Evolutionary conservation across 495 filamentous ascomycete species (phyloP).

Genomic region (Oidiodendron maius): DNA sequence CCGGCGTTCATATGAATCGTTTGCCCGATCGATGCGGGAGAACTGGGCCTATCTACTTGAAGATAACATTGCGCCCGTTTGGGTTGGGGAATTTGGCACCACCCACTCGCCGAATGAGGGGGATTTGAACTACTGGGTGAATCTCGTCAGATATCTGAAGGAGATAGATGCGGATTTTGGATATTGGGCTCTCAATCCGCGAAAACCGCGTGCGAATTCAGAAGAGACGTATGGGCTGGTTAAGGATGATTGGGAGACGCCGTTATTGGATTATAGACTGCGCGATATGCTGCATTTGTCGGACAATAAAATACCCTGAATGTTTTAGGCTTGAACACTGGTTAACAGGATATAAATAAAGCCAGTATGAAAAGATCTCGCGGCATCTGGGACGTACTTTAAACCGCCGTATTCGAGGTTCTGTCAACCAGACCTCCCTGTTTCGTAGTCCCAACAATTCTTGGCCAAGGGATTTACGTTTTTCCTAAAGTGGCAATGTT

Average conservation of each 20-base stretch:
- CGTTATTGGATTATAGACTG: slow-evolving; percentile 50
- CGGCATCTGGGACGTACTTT: too few species aligned
- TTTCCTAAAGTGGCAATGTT: too few species aligned
- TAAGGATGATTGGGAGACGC: slow-evolving; percentile 50
- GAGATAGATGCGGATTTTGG: slow-evolving; percentile 52
- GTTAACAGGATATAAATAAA: too few species aligned
- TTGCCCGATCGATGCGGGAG: slow-evolving; percentile 48
- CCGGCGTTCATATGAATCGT: slow-evolving; percentile 46
- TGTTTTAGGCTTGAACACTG: too few species aligned
- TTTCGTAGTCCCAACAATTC: too few species aligned
- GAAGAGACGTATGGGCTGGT: slow-evolving; percentile 50
- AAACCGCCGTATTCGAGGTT: too few species aligned
- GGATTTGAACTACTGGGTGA: slow-evolving; percentile 53
- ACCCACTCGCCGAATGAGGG: slow-evolving; percentile 39
- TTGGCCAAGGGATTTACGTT: too few species aligned
- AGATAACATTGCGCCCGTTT: slow-evolving; percentile 50
- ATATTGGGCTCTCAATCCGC: slow-evolving; percentile 55
- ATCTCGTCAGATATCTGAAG: slow-evolving; percentile 48
- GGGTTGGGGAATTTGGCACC: slow-evolving; percentile 56
- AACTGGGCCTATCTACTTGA: slow-evolving; percentile 59
- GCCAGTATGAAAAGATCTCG: too few species aligned
- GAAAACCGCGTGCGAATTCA: slow-evolving; percentile 46
- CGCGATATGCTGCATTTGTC: slow-evolving; percentile 48
- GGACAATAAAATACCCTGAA: too few species aligned
- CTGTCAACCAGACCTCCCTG: too few species aligned